Evolutionary conservation across 2,329 filamentous ascomycete species (phyloP), one percentile per base, ranked within the genome.

Genomic region (Penicillium sp.): DNA sequence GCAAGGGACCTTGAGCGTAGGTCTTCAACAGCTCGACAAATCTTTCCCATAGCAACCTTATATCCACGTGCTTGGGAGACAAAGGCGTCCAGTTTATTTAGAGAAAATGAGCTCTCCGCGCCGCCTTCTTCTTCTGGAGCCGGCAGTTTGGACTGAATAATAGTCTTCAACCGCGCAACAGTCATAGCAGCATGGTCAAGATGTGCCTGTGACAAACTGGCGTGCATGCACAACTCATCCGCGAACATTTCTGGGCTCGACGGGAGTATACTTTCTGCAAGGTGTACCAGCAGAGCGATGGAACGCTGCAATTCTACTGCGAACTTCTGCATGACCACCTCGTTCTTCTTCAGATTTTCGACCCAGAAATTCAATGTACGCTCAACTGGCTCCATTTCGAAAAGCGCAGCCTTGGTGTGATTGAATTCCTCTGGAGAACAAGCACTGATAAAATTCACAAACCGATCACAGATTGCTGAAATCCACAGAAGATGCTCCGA

Each of bases 361-460:
- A 97, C 86, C 80, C 89, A 95, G 39, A 78, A 79, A 58, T 95
- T 95, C 34, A 97, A 69, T 0, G 87, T 86, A 41, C 89, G 79
- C 68, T 98, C 93, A 8, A 97, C 87, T 0, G 90, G 88, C 60
- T 95, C 87, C 35, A 97, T 74, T 64, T 97, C 93, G 54, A 88
- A 87, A 42, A 93, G 68, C 2, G 89, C 86, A 28, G 84, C 83
- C 55, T 88, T 84, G 53, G 88, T 93, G 49, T 75, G 81, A 31
- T 78, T 77, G 62, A 97, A 97, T 43, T 87, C 80, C 33, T 87
- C 81, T 1, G 86, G 73, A 2, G 85, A 83, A 65, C 88, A 94
- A 53, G 81, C 80, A 53, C 78, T 83, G 55, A 96, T 88, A 45
- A 86, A 83, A 45, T 81, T 85, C 61, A 86, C 81, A 54, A 96